Percentiles rank a stretch among this genome's conserved stretches.
Conservation (phyloP, 129 eudicot genomes). For the Tagetes patula region DNA sequence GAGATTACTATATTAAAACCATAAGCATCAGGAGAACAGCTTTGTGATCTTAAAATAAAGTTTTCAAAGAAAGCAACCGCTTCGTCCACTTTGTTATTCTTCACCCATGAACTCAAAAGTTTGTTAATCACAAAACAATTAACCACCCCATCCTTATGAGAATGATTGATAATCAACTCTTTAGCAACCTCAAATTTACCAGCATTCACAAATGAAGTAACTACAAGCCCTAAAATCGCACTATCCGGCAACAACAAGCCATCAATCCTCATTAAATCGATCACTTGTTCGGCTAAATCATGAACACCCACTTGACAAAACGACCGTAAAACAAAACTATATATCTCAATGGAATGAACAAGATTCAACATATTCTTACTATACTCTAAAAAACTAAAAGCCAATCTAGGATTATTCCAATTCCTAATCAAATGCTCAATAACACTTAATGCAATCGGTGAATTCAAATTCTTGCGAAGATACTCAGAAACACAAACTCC, state of each 20-base stretch:
- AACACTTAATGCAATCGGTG: conserved; percentile 52
- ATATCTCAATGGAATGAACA: conserved; percentile 50
- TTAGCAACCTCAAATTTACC: conserved; percentile 53
- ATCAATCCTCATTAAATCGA: conserved; percentile 61
- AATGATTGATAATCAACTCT: conserved; percentile 50
- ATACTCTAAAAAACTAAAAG: conserved; percentile 60
- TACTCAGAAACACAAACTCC: conserved; percentile 41
- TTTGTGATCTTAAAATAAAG: conserved; percentile 46
- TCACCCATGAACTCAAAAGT: conserved; percentile 60
- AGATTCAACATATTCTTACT: conserved; percentile 57
- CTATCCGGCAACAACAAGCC: conserved; percentile 40
- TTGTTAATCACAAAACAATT: conserved; percentile 53
- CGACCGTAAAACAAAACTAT: conserved; percentile 55
- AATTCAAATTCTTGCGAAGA: conserved; percentile 47
- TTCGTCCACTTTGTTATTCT: conserved; percentile 54
- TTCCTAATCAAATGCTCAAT: conserved; percentile 39
- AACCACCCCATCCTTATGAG: conserved; percentile 30
- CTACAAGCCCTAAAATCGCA: conserved; percentile 40
- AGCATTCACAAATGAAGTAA: conserved; percentile 49
- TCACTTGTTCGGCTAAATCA: conserved; percentile 53
- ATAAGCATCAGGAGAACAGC: conserved; percentile 49
- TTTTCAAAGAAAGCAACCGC: conserved; percentile 63
- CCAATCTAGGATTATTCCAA: conserved; percentile 48
- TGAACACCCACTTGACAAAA: conserved; percentile 56
- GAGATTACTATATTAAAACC: conserved; percentile 67